Percentiles rank a stretch among this genome's conserved stretches.
Conservation (phyloP, 768 basidiomycete species). For the Leccinum longicurvipes region DNA sequence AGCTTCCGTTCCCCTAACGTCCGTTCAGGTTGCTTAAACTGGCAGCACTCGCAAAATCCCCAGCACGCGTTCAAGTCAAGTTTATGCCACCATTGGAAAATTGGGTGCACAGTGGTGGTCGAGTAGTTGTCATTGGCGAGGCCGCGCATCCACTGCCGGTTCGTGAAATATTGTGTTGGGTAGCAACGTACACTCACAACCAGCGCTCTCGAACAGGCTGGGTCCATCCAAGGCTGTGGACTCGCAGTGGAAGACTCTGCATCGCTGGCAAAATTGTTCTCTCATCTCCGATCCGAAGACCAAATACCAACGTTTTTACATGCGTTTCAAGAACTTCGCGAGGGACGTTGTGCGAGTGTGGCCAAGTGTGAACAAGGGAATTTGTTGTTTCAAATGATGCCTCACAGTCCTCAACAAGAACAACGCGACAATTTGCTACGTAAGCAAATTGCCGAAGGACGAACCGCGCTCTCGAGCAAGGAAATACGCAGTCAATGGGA, state of each 20-base stretch:
- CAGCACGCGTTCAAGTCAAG: slow-evolving; percentile 37
- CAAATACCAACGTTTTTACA: slow-evolving; percentile 50
- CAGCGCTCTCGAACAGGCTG: slow-evolving; percentile 39
- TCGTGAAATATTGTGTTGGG: slow-evolving; percentile 16
- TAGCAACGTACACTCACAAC: background rate
- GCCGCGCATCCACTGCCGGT: slow-evolving; percentile 59
- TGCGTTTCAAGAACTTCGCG: slow-evolving; percentile 58
- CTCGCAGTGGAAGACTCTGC: slow-evolving; percentile 62
- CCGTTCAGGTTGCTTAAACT: slow-evolving; percentile 36
- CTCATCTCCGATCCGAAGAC: slow-evolving; percentile 42
- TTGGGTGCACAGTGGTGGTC: slow-evolving; percentile 47
- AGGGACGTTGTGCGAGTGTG: slow-evolving; percentile 47
- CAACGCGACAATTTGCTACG: slow-evolving; percentile 43
- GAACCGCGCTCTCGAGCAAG: slow-evolving; percentile 36
- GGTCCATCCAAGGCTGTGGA: slow-evolving; percentile 47
- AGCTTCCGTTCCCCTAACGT: background rate
- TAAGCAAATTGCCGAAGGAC: slow-evolving; percentile 43
- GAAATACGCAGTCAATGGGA: slow-evolving; percentile 42
- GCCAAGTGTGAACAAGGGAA: slow-evolving; percentile 45
- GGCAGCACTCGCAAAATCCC: slow-evolving; percentile 32
- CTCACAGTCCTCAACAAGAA: slow-evolving; percentile 41
- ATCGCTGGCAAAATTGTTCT: slow-evolving; percentile 56
- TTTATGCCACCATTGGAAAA: slow-evolving; percentile 41
- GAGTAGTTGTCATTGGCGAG: slow-evolving; percentile 55
- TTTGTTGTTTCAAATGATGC: slow-evolving; percentile 42